These are phyloP conservation scores for Cryptosporidium viatorum DNA, from an alignment of 169 alveolate species.

Conservation along the genomic window DNA sequence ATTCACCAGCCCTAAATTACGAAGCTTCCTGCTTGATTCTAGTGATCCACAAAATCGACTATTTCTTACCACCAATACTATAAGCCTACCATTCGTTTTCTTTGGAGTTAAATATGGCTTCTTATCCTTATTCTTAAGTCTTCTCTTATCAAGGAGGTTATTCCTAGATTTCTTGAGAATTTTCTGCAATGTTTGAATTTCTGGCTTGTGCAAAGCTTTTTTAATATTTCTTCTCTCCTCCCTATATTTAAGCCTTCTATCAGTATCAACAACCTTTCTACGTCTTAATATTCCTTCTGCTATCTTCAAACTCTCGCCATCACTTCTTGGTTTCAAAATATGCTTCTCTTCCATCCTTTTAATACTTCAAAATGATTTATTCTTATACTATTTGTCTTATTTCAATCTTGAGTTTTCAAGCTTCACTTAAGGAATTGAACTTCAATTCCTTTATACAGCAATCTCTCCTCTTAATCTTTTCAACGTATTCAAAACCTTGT, in stretches of 20 bases:
- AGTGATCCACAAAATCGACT: conserved; percentile 66
- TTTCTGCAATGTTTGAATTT: conserved; percentile 19
- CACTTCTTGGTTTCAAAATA: conserved; percentile 59
- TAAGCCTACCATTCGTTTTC: conserved; percentile 37
- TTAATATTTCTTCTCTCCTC: conserved; percentile 45
- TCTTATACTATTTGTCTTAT: background rate
- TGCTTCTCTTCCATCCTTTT: conserved; percentile 17
- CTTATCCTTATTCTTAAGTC: conserved; percentile 45
- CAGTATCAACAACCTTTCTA: conserved; percentile 29
- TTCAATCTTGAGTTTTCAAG: background rate
- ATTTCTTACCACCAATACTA: conserved; percentile 60
- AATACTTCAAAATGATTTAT: background rate
- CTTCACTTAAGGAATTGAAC: background rate
- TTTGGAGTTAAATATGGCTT: conserved; percentile 71
- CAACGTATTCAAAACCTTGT: too few relatives aligned
- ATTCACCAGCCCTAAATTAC: conserved; percentile 18
- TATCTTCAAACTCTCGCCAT: conserved; percentile 52
- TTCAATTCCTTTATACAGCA: background rate
- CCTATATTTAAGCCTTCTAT: conserved; percentile 43
- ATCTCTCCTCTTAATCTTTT: background rate
- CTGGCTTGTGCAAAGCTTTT: conserved; percentile 27
- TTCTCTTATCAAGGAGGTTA: conserved; percentile 50
- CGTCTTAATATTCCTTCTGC: conserved; percentile 65
- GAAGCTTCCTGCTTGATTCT: conserved; percentile 26
- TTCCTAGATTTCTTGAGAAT: conserved; percentile 57